A percentile compares a stretch with the other conserved stretches of the same genome.
Evolutionary conservation across 208 protist genomes (phyloP).

Genomic region (Trypanosoma caninum): DNA sequence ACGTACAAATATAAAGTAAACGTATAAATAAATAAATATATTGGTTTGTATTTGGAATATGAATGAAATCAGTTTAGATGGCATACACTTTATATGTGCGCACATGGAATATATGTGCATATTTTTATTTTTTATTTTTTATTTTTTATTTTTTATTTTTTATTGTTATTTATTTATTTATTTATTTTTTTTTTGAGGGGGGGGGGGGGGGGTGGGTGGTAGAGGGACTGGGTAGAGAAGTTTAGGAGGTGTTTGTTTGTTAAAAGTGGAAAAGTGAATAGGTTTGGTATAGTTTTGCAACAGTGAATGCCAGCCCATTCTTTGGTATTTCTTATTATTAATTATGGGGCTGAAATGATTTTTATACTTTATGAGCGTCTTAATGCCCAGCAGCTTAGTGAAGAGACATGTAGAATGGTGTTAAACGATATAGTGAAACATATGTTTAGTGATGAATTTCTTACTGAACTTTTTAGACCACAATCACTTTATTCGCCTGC

Average conservation of each 20-base stretch:
- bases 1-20: not conserved
- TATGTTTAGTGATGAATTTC: constrained; percentile 74
- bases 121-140: constrained; percentile 7
- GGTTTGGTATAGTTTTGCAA: too few relatives aligned
- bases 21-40: too few relatives aligned
- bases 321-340: constrained; percentile 89
- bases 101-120: not conserved
- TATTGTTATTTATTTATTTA: not conserved
- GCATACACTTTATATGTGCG: not conserved
- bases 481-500: constrained; percentile 69
- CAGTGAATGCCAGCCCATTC: constrained; percentile 60
- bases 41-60: too few relatives aligned
- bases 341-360: constrained; percentile 92
- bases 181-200: too few relatives aligned
- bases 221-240: not conserved
- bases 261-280: too few relatives aligned
- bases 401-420: constrained; percentile 39
- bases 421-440: constrained; percentile 72
- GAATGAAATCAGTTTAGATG: too few relatives aligned
- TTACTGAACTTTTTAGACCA: constrained; percentile 82
- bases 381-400: constrained; percentile 66
- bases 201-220: not conserved
- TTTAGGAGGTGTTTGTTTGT: too few relatives aligned
- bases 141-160: not conserved
- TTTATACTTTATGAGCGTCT: constrained; percentile 91